phyloP scores from a whole-genome alignment of 306 rosid genomes.

The Arachis hypogaea region DNA sequence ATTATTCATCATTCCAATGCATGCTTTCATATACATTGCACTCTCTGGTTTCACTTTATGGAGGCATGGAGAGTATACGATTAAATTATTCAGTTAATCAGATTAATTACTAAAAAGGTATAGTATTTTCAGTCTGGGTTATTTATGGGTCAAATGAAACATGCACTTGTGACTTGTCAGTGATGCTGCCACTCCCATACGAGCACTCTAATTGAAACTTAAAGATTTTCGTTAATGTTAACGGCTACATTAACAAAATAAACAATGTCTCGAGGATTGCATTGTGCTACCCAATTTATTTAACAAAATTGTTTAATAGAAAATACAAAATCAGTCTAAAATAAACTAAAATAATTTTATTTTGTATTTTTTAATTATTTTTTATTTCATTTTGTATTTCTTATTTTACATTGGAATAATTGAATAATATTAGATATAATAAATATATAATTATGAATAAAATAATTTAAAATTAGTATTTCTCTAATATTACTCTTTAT shows the following conservation, averaged over 20 bases:
- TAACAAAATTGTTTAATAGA: no score
- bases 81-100: background rate
- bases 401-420: no score
- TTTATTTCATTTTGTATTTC: no score
- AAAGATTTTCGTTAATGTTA: background rate
- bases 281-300: no score
- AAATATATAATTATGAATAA: no score
- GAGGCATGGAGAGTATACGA: background rate
- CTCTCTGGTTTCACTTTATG: constrained; percentile 28
- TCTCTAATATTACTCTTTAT: no score
- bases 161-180: background rate
- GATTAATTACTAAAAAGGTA: background rate
- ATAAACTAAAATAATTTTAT: no score
- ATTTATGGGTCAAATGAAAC: background rate
- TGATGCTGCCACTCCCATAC: background rate
- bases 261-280: no score
- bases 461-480: no score
- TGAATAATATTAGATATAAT: no score
- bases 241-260: background rate
- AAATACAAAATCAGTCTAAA: no score
- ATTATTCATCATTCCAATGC: constrained; percentile 1
- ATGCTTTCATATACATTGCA: constrained; percentile 6
- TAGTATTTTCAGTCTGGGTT: background rate
- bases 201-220: background rate
- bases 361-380: no score